phyloP scores from a whole-genome alignment of 1,284 basidiomycete genomes.

The Trametes hirsuta region DNA sequence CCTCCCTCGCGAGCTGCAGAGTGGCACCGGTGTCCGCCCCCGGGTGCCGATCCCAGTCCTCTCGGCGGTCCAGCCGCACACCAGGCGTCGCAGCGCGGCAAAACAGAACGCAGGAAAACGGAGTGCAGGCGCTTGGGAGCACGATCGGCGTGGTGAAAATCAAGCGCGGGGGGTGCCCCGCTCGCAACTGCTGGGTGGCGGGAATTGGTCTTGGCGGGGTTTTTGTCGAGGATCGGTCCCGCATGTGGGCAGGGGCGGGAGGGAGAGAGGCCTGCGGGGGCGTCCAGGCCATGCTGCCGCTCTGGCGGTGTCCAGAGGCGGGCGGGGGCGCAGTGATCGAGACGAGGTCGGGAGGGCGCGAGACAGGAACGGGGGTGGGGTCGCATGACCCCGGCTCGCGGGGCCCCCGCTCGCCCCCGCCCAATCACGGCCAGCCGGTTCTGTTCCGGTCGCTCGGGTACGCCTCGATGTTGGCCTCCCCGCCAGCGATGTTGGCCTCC shows the following conservation, averaged over 20 bases:
- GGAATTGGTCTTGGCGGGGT: not conserved
- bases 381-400: not conserved
- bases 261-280: too few species aligned
- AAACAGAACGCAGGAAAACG: conserved; percentile 1
- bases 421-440: conserved; percentile 6
- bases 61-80: not conserved
- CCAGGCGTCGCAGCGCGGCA: conserved; percentile 2
- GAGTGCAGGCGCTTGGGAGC: not conserved
- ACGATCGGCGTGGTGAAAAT: conserved; percentile 1
- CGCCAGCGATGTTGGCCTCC: not conserved
- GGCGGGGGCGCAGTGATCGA: conserved; percentile 3
- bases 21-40: conserved; percentile 1
- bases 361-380: conserved; percentile 6
- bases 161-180: not conserved
- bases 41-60: not conserved
- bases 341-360: conserved; percentile 6
- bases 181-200: not conserved
- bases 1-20: not conserved
- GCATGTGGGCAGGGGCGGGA: not conserved
- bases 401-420: not conserved
- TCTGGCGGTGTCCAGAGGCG: conserved; percentile 1
- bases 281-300: not conserved
- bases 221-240: not conserved
- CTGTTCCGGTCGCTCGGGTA: conserved; percentile 4
- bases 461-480: not conserved